Base-by-base conservation (phyloP, 2,329 filamentous ascomycete species). In the Aspergillus fumigatiaffinis region DNA sequence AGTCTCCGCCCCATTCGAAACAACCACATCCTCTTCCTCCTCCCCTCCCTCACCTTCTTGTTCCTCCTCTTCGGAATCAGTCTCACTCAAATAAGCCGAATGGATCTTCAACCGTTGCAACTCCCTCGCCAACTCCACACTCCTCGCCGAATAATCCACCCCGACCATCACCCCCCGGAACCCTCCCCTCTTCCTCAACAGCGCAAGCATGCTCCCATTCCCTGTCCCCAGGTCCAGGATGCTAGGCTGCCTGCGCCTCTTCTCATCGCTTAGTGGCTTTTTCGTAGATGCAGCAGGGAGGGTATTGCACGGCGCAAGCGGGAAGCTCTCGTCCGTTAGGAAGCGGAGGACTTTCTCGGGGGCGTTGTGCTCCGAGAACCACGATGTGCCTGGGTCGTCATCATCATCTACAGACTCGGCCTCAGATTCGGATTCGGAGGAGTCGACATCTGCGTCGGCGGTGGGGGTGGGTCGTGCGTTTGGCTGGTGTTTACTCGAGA, bases 301-400 rank as follows among this genome's bases (percentile, higher is more conserved):
- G 53, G 70, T 80, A 62, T 73, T 70, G 32, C 65, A 64, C 23
- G 76, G 75, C 32, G 77, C 68, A 4, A 77, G 66, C 61, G 84
- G 71, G 28, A 79, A 76, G 1, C 74, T 74, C 14, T 78, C 73
- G 3, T 79, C 75, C 3, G 79, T 79, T 7, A 96, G 82, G 71
- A 88, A 92, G 9, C 79, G 73, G 25, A 96, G 76, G 58, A 96
- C 86, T 69, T 92, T 92, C 60, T 87, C 81, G 69, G 96, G 91
- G 60, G 94, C 94, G 69, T 89, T 86, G 32, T 91, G 90, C 77
- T 97, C 94, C 72, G 92, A 89, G 82, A 99, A 99, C 94, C 94
- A 99, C 67, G 94, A 87, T 29, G 92, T 96, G 64, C 93, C 93
- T 58, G 88, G 88, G 79, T 79, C 75, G 10, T 96, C 90, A 56